Evolutionary conservation across 2,329 filamentous ascomycete species (phyloP).

Genomic region (Calonectria pauciramosa): DNA sequence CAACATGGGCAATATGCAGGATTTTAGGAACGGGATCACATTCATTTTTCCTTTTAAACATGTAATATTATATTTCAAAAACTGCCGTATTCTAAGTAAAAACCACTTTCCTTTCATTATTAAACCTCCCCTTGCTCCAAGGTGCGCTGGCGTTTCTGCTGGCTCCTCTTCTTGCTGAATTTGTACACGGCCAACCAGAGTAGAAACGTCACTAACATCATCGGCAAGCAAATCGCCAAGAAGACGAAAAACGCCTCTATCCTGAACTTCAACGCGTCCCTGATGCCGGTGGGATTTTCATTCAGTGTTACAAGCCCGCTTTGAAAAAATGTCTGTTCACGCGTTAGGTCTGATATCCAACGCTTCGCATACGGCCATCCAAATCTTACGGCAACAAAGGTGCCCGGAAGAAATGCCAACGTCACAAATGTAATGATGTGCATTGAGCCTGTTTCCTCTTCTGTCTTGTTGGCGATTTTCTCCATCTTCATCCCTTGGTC

Average conservation of each 20-base stretch:
- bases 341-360: conserved; percentile 27
- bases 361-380: background rate
- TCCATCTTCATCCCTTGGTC: conserved; percentile 59
- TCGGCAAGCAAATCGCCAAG: conserved; percentile 7
- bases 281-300: background rate
- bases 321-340: conserved; percentile 45
- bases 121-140: background rate
- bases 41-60: background rate
- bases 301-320: conserved; percentile 34
- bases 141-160: background rate
- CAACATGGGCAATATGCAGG: background rate
- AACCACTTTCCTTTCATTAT: background rate
- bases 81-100: background rate
- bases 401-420: conserved; percentile 48
- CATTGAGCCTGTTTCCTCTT: conserved; percentile 55
- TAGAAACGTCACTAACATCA: conserved; percentile 11
- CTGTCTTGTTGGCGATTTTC: conserved; percentile 64
- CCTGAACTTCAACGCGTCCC: background rate
- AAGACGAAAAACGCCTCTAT: conserved; percentile 4
- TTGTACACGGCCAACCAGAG: conserved; percentile 13
- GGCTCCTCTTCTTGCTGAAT: background rate
- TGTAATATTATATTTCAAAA: background rate
- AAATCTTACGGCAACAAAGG: conserved; percentile 47
- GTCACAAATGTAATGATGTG: conserved; percentile 49
- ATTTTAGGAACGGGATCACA: too few relatives aligned